Base-by-base conservation (phyloP, 1,139 yeast species). In the Zygosaccharomyces pseudobailii region DNA sequence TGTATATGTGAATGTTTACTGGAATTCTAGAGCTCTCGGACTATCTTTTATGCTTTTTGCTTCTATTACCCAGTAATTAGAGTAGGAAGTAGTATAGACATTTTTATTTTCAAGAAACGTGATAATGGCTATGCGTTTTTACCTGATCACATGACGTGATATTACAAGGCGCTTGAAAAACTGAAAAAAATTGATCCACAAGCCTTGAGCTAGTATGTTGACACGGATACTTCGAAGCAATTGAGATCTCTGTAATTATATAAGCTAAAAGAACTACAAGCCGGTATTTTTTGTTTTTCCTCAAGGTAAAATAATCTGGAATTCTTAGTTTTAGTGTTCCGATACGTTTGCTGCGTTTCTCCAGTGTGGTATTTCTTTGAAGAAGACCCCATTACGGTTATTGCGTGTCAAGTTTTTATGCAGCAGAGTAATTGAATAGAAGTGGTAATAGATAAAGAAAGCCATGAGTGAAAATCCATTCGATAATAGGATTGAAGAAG, bases 401-500 rank as follows among this genome's bases (percentile, higher is more conserved):
- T 20, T 27, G 20, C 23, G 30, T 28, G 41, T 21, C 13, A 10
- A 25, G 20, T 33, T 38, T 20, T 38, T 38, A 23, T 38, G 41
- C 31, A 19, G 25, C n/a, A 10, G 19, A 23, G 31, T 24, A 36
- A 34, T 21, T 38, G 35, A 13, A 23, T 8, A 17, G 23, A n/a
- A 38, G 34, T 13, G 21, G 13, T n/a, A 28, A 33, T 25, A 38
- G 39, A 22, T 20, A 17, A 23, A 19, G 34, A 30, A 33, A n/a
- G 19, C 22, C 19, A 38, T 59, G 64, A 57, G 63, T 22, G 62
- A 57, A 17, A 66, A 66, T 45, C 70, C 70, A 3, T 66, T 59
- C 46, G 67, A 62, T 24, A 43, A 56, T 17, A 61, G 36, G 17
- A 41, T 46, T 23, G 50, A 38, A 19, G 32, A 56, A 41, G 51